Evolutionary conservation across 1,139 yeast species (phyloP).

Genomic region (Tardiomyces depauwii): DNA sequence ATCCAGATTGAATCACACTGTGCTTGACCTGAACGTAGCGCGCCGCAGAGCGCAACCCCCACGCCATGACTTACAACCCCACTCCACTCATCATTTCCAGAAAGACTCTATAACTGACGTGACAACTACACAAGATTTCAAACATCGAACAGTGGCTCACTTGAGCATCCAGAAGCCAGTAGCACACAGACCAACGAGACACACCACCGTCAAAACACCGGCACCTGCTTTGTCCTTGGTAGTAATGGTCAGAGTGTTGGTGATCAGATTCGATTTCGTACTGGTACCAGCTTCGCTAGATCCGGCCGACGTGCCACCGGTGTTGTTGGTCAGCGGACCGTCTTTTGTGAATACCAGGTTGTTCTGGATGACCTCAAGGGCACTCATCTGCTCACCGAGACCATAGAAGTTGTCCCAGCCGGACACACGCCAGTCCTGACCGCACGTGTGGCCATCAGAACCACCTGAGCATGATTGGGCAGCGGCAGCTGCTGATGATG

Average conservation of each 20-base stretch:
- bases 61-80: no score
- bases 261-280: slow-evolving; percentile 8
- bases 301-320: slow-evolving; percentile 42
- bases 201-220: slow-evolving; percentile 66
- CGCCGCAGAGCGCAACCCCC: no score
- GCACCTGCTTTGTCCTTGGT: slow-evolving; percentile 79
- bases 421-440: slow-evolving; percentile 56
- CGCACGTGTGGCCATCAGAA: slow-evolving; percentile 76
- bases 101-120: background rate
- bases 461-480: slow-evolving; percentile 80
- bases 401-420: slow-evolving; percentile 76
- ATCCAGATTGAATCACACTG: no score
- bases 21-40: no score
- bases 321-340: slow-evolving; percentile 33
- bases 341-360: slow-evolving; percentile 39
- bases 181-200: slow-evolving; percentile 54
- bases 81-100: background rate
- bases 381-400: slow-evolving; percentile 83
- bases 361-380: slow-evolving; percentile 65
- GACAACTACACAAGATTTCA: background rate
- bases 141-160: background rate
- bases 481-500: slow-evolving; percentile 61
- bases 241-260: slow-evolving; percentile 10
- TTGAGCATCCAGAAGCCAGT: slow-evolving; percentile 63
- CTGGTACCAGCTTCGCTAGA: slow-evolving; percentile 24